Conservation (phyloP, 2,329 filamentous ascomycete genomes). For the Nigrospora sphaerica region DNA sequence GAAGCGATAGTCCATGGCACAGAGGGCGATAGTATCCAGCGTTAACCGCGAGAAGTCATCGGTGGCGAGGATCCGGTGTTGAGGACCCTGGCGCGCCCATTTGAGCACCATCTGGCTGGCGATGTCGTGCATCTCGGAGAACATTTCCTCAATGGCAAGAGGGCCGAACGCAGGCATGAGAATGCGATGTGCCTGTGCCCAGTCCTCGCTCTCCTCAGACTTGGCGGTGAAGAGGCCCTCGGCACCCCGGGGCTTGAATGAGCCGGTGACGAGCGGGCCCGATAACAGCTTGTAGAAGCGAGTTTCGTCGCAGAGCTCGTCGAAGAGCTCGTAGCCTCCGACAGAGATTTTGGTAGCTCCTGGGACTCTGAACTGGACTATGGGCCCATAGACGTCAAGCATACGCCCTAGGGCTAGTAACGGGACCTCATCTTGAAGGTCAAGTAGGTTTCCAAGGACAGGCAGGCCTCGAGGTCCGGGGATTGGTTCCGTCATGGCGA, state of each 20-base stretch:
- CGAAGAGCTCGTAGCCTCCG: constrained; percentile 46
- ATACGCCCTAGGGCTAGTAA: constrained; percentile 47
- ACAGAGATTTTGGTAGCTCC: constrained; percentile 35
- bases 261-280: constrained; percentile 28
- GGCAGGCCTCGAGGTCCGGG: constrained; percentile 59
- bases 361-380: constrained; percentile 49
- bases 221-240: constrained; percentile 14
- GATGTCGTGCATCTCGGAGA: constrained; percentile 44
- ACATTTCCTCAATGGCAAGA: constrained; percentile 45
- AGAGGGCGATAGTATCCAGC: constrained; percentile 55
- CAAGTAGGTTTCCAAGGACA: constrained; percentile 57
- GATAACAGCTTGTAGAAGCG: constrained; percentile 53
- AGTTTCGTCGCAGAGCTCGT: constrained; percentile 57
- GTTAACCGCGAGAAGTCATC: constrained; percentile 58
- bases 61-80: constrained; percentile 40
- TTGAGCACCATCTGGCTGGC: constrained; percentile 45
- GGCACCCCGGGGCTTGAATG: constrained; percentile 39
- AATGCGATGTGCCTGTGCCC: constrained; percentile 46
- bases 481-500: constrained; percentile 35
- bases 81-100: constrained; percentile 37
- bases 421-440: constrained; percentile 54
- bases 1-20: constrained; percentile 52
- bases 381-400: constrained; percentile 60
- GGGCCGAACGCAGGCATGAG: constrained; percentile 48
- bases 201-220: constrained; percentile 28